Base-by-base conservation (phyloP, 129 eudicot species). In the Ambrosia trifida region DNA sequence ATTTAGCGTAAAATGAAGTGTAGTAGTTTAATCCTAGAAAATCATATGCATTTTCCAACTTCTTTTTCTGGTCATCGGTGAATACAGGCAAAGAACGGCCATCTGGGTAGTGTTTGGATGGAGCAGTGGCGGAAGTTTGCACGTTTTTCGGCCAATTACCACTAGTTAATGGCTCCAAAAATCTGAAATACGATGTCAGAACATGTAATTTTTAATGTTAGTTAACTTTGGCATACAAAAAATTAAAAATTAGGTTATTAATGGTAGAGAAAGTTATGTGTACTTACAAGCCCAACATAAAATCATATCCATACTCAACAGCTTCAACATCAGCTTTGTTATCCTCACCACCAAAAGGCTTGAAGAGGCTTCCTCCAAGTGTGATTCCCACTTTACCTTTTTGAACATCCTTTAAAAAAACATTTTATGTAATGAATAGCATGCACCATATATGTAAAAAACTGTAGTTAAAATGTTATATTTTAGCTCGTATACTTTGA, bases 81-180 rank as follows among this genome's bases (percentile, higher is more conserved):
- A 77, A 77, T 7, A n/a, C 16, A 0, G 35, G 65, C 28, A 77
- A 19, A 69, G 0, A 1, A 35, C 76, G 76, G n/a, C 76, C 76
- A 11, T 24, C 19, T 24, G 78, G 57, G 33, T 79, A 17, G 68
- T 85, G 43, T 69, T 43, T 11, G 67, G 80, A 68, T 5, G 65
- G 47, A 16, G 44, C n/a, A 36, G 68, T 72, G 7, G 80, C 86
- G 20, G 52, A 70, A 1, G 3, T 12, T 60, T 60, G 38, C 86
- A 89, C 82, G 14, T 31, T 72, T 3, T 64, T 11, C 3, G 89
- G 92, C 79, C 88, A 89, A 20, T 67, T 69, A 13, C 92, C 92
- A 3, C 30, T 38, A 20, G 70, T 60, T 35, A 89, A 5, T 19
- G 89, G 89, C 33, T 84, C 83, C 79, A 89, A 53, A 53, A 81